Base-by-base conservation (phyloP, 164 flowering plant genomes). In the Cinnamomum chago region DNA sequence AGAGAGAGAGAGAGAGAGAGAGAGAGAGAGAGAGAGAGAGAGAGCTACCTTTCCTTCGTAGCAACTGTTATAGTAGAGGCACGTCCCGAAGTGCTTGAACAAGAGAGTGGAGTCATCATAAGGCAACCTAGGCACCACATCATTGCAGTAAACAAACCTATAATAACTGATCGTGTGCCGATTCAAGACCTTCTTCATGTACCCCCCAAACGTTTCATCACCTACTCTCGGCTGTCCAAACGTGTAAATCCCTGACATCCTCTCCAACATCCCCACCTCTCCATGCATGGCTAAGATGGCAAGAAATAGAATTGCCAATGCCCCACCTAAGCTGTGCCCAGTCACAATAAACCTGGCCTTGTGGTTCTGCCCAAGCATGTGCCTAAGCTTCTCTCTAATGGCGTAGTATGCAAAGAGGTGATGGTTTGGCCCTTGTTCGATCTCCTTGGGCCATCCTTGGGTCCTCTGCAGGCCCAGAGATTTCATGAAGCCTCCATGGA, bases 201-300 rank as follows among this genome's bases (percentile, higher is more conserved):
- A 90, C 70, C 81, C 80, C 20, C 90, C 95, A 73, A 91, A 83
- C 55, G 82, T 25, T 58, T 72, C 68, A 77, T 92, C 85, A 27
- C 98, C 98, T 5, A 91, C 96, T 62, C 95, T 86, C 0, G 98
- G 97, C 77, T 94, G 97, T 69, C 97, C 97, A 80, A 83, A 91
- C 2, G 98, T 91, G 80, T 90, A 94, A 3, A 91, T 89, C 15
- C 92, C 95, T 15, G 85, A 90, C 77, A 94, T 62, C 58, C 83
- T 85, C 24, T 86, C 78, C 86, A 94, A 20, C 81, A 94, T n/a
- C 79, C 18, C 50, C 3, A 27, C 68, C 81, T 94, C 97, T 35
- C 80, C 86, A 58, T 91, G 97, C 18, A 85, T 27, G 6, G 74
- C 79, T 40, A 94, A 78, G 22, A 88, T 73, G 1, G 83, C 77